phyloP scores from a whole-genome alignment of 2,329 filamentous ascomycete genomes.

The Trichophyton rubrum region DNA sequence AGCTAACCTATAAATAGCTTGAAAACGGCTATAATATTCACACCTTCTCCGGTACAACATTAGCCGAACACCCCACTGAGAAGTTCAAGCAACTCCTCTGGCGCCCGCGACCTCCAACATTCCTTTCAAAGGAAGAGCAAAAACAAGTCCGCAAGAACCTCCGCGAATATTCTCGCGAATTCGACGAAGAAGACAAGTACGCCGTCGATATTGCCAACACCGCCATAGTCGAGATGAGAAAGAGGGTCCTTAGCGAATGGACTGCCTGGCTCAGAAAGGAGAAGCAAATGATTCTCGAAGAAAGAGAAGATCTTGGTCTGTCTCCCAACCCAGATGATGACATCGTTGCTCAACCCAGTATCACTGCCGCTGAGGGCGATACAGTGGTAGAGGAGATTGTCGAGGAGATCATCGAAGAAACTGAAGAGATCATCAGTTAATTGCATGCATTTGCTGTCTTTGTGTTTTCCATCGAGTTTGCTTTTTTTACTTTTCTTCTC shows the following conservation, averaged over 20 bases:
- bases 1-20: slow-evolving; percentile 51
- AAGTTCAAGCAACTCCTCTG: slow-evolving; percentile 97
- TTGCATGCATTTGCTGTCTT: not conserved
- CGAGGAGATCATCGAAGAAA: slow-evolving; percentile 70
- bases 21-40: slow-evolving; percentile 98
- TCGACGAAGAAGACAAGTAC: slow-evolving; percentile 90
- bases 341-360: slow-evolving; percentile 40
- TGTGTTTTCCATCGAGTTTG: not conserved
- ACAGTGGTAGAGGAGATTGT: slow-evolving; percentile 78
- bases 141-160: slow-evolving; percentile 97
- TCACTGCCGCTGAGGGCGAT: slow-evolving; percentile 52
- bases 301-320: slow-evolving; percentile 55
- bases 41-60: slow-evolving; percentile 81
- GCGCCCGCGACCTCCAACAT: slow-evolving; percentile 81
- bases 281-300: slow-evolving; percentile 58
- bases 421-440: slow-evolving; percentile 58
- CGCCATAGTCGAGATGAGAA: slow-evolving; percentile 79
- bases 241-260: slow-evolving; percentile 79
- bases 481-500: not conserved
- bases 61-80: slow-evolving; percentile 83
- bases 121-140: slow-evolving; percentile 93
- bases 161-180: slow-evolving; percentile 85
- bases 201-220: slow-evolving; percentile 88
- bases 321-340: slow-evolving; percentile 52
- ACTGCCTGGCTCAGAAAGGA: slow-evolving; percentile 64